Evolutionary conservation across 2,329 filamentous ascomycete genomes (phyloP), one percentile per base, ranked within the genome.

Genomic region (Ophioceras dolichostomum): DNA sequence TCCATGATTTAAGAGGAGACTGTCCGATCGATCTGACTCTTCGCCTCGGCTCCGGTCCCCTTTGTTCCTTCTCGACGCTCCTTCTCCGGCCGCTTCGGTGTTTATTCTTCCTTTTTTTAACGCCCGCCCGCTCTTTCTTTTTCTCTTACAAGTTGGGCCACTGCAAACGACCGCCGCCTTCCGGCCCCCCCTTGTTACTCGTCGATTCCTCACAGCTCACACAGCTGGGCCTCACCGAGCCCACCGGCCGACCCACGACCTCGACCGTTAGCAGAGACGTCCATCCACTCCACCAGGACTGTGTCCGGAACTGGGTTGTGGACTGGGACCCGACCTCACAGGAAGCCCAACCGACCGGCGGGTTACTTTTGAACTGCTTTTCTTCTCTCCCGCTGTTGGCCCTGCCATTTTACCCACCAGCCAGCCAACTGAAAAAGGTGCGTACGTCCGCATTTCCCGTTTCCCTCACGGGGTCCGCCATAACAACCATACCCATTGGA

Each of bases 1-100:
- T n/a, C n/a, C n/a, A n/a, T n/a, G n/a, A n/a, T n/a, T n/a, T n/a
- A n/a, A n/a, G n/a, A n/a, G n/a, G n/a, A n/a, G n/a, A n/a, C n/a
- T n/a, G n/a, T n/a, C n/a, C n/a, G n/a, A n/a, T n/a, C n/a, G n/a
- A n/a, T n/a, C n/a, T n/a, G n/a, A n/a, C n/a, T n/a, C n/a, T n/a
- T n/a, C n/a, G n/a, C n/a, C n/a, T n/a, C n/a, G n/a, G n/a, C n/a
- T n/a, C n/a, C n/a, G n/a, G n/a, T 21, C 21, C 21, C 21, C 32
- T 34, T 34, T 34, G 32, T 34, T 9, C 18, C 21, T 34, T 22
- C 32, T 34, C 19, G 32, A 34, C 32, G 32, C 32, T 34, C 32
- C 32, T 34, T 34, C 32, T 26, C 22, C 12, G 22, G 22, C 22
- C 12, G 7, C 12, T 7, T 26, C 8, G 22, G 22, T 26, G 22